phyloP scores from a whole-genome alignment of 2,329 filamentous ascomycete species.

The Colletotrichum karsti region DNA sequence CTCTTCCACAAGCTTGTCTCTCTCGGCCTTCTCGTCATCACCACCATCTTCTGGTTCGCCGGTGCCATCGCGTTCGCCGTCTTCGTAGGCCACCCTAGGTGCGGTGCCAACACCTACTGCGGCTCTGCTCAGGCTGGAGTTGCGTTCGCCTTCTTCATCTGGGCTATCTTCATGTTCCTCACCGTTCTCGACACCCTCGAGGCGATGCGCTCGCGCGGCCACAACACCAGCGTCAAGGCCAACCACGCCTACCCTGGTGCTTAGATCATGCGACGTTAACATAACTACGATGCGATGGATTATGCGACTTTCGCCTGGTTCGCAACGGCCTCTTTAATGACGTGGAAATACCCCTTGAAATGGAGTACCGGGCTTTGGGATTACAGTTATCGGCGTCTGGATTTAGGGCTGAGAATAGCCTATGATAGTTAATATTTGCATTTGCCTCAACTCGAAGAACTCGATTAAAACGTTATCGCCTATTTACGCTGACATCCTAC shows the following conservation, averaged over 20 bases:
- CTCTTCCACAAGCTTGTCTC: constrained; percentile 72
- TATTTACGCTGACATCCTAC: too few species aligned
- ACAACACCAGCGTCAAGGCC: constrained; percentile 31
- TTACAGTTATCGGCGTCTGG: too few species aligned
- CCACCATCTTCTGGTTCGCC: constrained; percentile 90
- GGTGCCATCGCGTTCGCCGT: constrained; percentile 83
- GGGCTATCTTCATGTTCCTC: constrained; percentile 58
- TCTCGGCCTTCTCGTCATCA: constrained; percentile 74
- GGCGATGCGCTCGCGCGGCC: constrained; percentile 50
- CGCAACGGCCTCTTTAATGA: constrained; percentile 2
- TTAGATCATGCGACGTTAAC: neutral
- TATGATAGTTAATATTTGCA: neutral
- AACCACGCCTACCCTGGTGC: constrained; percentile 29
- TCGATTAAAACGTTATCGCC: too few species aligned
- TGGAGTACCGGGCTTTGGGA: constrained; percentile 3
- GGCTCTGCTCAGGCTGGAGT: constrained; percentile 68
- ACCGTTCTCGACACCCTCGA: constrained; percentile 56
- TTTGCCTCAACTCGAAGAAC: too few species aligned
- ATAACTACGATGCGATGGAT: neutral
- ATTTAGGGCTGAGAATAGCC: neutral
- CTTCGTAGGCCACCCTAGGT: constrained; percentile 62
- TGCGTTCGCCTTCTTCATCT: constrained; percentile 74
- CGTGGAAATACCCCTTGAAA: constrained; percentile 23
- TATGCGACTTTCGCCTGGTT: neutral
- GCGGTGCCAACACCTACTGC: constrained; percentile 65